Base-by-base conservation (phyloP, 1,284 basidiomycete species). In the Ceratobasidium sp. region DNA sequence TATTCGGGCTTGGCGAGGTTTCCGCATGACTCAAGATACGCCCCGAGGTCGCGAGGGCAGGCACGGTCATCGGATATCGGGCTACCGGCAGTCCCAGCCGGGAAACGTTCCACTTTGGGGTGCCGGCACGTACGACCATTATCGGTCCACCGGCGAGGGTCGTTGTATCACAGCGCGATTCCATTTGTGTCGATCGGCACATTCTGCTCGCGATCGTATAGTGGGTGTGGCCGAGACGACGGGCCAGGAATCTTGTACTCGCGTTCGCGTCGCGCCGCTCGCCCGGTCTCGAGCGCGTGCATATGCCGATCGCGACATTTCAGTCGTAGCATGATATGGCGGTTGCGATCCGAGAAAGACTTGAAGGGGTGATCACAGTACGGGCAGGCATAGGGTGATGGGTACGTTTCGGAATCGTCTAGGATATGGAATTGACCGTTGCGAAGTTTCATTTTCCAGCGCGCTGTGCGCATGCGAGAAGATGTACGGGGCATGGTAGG, bases 21-120 rank as follows among this genome's bases (percentile, higher is more conserved):
- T 1, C 74, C 74, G 38, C 52, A 59, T 8, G 41, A 38, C 16
- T 59, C 38, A 6, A 77, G 27, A n/a, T 77, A 77, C 14, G 33
- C 14, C 6, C 18, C 16, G 16, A 77, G 23, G 46, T 65, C 18
- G 0, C 2, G 3, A 0, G 8, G 55, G 30, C 41, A 10, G 14
- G 55, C 23, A 0, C 48, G 57, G 1, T 38, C 14, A 6, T 33
- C 8, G 1, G 38, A 41, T 27, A 76, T 66, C 4, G 62, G 73
- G 30, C 7, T 27, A 3, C 73, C 74, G 2, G 64, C 74, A 0
- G 64, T 44, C 3, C 54, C 38, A n/a, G 50, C 5, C 20, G 64
- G 74, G 30, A 77, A 77, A 0, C 14, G 6, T 50, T 77, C 50
- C 3, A 77, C 54, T 14, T 18, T 50, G 0, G 65, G 52, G 6